These are phyloP conservation scores for Quercus ilex DNA, from an alignment of 306 rosid genomes.

Conservation along the genomic window DNA sequence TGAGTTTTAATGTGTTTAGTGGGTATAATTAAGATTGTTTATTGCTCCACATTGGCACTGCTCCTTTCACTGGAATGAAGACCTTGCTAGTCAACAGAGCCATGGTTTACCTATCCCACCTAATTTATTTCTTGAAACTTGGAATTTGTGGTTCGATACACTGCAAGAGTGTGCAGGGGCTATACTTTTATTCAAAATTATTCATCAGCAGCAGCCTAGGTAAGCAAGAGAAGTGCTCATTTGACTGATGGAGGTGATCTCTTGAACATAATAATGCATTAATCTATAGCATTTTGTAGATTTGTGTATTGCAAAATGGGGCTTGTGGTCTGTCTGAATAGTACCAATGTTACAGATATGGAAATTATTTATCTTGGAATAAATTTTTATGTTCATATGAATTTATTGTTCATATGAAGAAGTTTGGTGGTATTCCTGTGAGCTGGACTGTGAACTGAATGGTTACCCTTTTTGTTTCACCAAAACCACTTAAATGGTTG, in stretches of 20 bases:
- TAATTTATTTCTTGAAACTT: neutral
- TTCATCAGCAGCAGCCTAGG: neutral
- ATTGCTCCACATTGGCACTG: neutral
- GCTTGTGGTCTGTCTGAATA: too few species aligned
- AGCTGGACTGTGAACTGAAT: too few species aligned
- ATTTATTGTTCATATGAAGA: neutral
- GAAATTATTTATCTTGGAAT: too few species aligned
- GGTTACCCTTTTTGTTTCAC: too few species aligned
- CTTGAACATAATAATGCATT: neutral
- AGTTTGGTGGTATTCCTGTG: too few species aligned
- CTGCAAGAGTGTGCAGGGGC: neutral
- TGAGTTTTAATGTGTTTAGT: neutral
- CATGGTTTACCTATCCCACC: neutral
- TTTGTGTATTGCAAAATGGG: neutral
- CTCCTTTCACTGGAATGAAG: too few species aligned
- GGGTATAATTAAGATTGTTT: neutral
- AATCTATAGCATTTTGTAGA: too few species aligned
- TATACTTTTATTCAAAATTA: neutral
- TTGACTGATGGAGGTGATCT: neutral
- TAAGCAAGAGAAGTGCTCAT: neutral
- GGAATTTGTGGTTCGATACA: neutral
- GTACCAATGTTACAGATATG: too few species aligned
- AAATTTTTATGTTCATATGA: too few species aligned
- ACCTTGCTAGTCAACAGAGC: too few species aligned
- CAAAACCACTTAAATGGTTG: too few species aligned